Evolutionary conservation across 495 filamentous ascomycete species (phyloP).

Genomic region (Chaetomium tenue): DNA sequence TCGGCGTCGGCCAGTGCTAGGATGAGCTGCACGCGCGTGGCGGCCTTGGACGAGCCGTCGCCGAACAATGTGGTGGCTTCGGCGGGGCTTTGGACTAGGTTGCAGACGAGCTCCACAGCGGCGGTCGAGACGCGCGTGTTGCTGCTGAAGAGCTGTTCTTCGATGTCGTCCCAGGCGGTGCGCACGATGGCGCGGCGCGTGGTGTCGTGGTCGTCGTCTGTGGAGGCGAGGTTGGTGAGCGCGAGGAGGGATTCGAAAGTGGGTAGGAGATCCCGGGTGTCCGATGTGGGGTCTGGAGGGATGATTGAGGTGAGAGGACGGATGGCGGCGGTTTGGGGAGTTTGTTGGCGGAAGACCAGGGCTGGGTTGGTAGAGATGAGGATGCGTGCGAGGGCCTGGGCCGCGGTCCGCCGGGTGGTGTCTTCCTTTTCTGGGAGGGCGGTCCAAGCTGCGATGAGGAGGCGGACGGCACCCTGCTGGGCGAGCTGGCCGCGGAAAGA

Average conservation of each 20-base stretch:
- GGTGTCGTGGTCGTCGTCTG: conserved; percentile 63
- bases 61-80: conserved; percentile 63
- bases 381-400: conserved; percentile 88
- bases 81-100: conserved; percentile 72
- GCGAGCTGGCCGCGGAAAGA: conserved; percentile 73
- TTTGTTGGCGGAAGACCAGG: conserved; percentile 71
- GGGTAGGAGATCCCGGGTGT: conserved; percentile 77
- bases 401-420: conserved; percentile 58
- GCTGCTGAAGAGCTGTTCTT: conserved; percentile 75
- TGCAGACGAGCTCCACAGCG: conserved; percentile 85
- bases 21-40: conserved; percentile 73
- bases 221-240: conserved; percentile 87
- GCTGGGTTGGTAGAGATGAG: conserved; percentile 84
- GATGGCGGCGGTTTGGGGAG: conserved; percentile 71
- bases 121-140: conserved; percentile 79
- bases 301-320: conserved; percentile 75
- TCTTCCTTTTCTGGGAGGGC: conserved; percentile 54
- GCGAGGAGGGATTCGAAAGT: conserved; percentile 88
- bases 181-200: conserved; percentile 70
- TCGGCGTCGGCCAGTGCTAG: conserved; percentile 85
- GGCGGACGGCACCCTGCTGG: conserved; percentile 86
- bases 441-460: conserved; percentile 67
- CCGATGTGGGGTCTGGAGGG: conserved; percentile 53
- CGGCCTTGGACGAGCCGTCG: conserved; percentile 66
- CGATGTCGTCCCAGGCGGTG: conserved; percentile 66